Percentiles rank a stretch among this genome's conserved stretches.
Evolutionary conservation across 2,329 filamentous ascomycete species (phyloP).

Genomic region (Fusarium sp.): DNA sequence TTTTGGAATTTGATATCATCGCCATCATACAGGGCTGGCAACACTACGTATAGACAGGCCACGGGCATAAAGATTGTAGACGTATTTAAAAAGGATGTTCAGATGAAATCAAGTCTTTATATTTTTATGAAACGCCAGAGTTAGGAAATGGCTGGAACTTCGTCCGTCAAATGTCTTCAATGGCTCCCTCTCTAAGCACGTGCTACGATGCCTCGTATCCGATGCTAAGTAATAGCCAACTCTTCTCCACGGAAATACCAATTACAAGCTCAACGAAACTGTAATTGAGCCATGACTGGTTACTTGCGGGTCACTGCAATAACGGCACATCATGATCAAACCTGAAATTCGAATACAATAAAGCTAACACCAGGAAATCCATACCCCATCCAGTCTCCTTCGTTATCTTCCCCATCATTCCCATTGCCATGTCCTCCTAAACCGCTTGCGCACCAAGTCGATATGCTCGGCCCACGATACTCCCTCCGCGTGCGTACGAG

Average conservation of each 20-base stretch:
- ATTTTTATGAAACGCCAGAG: not conserved
- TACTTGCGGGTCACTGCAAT: not conserved
- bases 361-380: slow-evolving; percentile 43
- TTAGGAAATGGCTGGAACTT: accelerated
- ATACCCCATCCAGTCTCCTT: slow-evolving; percentile 37
- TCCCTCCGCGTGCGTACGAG: slow-evolving; percentile 26
- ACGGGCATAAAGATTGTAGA: not conserved
- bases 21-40: not conserved
- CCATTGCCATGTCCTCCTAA: slow-evolving; percentile 27
- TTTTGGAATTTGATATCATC: slow-evolving; percentile 21
- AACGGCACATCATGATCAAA: slow-evolving; percentile 16
- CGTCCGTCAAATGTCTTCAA: accelerated
- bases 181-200: not conserved
- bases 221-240: not conserved
- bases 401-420: slow-evolving; percentile 17
- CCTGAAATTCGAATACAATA: slow-evolving; percentile 34
- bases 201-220: too few species aligned
- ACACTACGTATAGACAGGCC: not conserved
- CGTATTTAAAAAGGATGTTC: too few species aligned
- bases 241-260: not conserved
- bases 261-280: not conserved
- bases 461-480: slow-evolving; percentile 30
- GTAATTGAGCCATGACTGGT: too few species aligned
- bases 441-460: slow-evolving; percentile 29
- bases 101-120: accelerated